Base-by-base conservation (phyloP, 2,329 filamentous ascomycete species). In the Pseudogymnoascus sp. region DNA sequence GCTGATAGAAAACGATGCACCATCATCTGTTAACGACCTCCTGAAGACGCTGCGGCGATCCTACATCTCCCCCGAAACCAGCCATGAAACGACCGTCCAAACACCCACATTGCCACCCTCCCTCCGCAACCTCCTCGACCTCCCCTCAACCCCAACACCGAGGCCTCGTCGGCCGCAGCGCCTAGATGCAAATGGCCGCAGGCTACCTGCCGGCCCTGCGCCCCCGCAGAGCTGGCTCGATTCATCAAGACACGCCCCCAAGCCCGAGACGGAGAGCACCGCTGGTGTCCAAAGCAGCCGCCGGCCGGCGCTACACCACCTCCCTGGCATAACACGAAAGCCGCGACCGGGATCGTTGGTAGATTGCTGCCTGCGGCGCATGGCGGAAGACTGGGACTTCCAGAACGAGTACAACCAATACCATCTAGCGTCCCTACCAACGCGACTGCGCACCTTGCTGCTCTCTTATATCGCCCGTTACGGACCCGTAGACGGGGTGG, bases 181-280 rank as follows among this genome's bases (percentile, higher is more conserved):
- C 64, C 75, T 80, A 45, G 81, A 82, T 69, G 72, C 72, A 14
- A 74, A 77, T 70, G 83, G 83, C 16, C 77, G 80, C 64, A 78
- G 83, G 63, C 73, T 80, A 19, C 84, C 85, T 8, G 79, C 85
- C 1, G 85, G 85, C 0, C 85, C 85, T 21, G 79, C 84, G 25
- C 80, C 85, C 21, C 85, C 85, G 1, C 78, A 78, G 39, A 86
- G 83, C 70, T 88, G 85, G 85, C 72, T 79, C 64, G 68, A 76
- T 65, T 69, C 72, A 64, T 76, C 75, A 2, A 71, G 63, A 63
- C 68, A 73, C 66, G 72, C 69, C 7, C 72, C 65, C 19, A 11
- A 57, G 31, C 28, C n/a, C 37, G 21, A 63, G 61, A 54, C 28
- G 62, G 64, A 68, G 37, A 60, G 61, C 13, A 37, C 39, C 41